Conservation (phyloP, 306 rosid species). For the Cucumis melo region DNA sequence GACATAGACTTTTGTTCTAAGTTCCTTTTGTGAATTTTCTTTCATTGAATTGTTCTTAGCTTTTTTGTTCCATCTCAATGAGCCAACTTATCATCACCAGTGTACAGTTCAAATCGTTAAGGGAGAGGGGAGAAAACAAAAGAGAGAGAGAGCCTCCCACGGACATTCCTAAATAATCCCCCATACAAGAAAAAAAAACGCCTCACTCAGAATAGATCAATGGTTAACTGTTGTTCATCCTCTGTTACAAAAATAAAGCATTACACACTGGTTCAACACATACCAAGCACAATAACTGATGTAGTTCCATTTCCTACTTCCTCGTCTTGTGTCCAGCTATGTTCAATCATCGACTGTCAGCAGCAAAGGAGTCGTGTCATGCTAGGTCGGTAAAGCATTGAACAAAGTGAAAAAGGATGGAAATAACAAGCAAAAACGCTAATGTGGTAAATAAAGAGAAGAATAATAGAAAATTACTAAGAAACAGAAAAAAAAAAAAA, state of each 20-base stretch:
- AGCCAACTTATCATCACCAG: not conserved
- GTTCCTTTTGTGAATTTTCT: no score
- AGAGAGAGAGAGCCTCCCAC: not conserved
- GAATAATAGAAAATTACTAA: not conserved
- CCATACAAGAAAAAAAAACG: not conserved
- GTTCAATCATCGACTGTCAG: slow-evolving; percentile 80
- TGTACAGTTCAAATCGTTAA: not conserved
- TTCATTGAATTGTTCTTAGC: no score
- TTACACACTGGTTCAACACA: slow-evolving; percentile 4
- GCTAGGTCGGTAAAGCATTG: slow-evolving; percentile 1
- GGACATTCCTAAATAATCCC: not conserved
- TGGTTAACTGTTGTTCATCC: not conserved
- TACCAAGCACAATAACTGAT: slow-evolving; percentile 93
- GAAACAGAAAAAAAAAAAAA: not conserved
- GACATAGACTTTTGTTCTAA: no score
- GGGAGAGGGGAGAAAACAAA: no score
- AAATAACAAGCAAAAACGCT: not conserved
- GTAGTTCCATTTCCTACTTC: slow-evolving; percentile 99
- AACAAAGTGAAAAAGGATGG: not conserved
- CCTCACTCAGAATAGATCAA: not conserved
- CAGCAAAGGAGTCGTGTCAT: slow-evolving; percentile 1
- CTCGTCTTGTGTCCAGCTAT: slow-evolving; percentile 94
- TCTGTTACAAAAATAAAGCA: not conserved
- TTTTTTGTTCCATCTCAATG: no score
- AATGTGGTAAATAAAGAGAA: not conserved